Base-by-base conservation (phyloP, 306 rosid genomes). In the Begonia fuchsioides region DNA sequence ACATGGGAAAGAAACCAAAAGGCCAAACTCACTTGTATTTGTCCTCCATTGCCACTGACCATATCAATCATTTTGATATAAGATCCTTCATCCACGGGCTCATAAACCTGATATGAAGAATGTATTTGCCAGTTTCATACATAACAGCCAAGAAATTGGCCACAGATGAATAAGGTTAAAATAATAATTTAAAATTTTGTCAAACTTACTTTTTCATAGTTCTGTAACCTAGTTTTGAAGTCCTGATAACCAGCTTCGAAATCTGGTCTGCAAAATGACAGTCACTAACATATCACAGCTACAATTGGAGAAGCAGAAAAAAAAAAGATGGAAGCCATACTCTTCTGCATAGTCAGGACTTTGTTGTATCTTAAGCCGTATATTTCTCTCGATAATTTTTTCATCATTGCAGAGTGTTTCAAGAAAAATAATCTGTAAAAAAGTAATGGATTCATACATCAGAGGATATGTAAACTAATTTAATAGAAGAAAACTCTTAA, bases 301-400 rank as follows among this genome's bases (percentile, higher is more conserved):
- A 8, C 39, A 62, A 35, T 43, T 66, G 56, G 17, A 53, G 7
- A 26, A 26, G 8, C 35, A 26, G 47, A 70, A 52, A 16, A 53
- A 53, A 52, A 51, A 50, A 32, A 57, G 41, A 73, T 11, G 50
- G 56, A 55, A 84, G 58, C 66, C 78, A 74, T 90, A 90, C 95
- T 79, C 83, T 75, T 90, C 98, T 18, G 98, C 95, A 71, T 90
- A 90, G 67, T 90, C 98, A 17, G 98, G 94, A 58, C 98, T 90
- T 62, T 90, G 98, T 55, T 90, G 98, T 65, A 90, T 90, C 74
- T 90, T 90, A 52, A 90, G 96, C 57, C 92, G 98, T 56, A 90
- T 69, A 56, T 90, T 85, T 68, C 94, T 79, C 72, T 90, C 98
- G 48, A 90, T 85, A 65, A 90, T 90, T 58, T 69, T 80, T 39